Evolutionary conservation across 2,329 filamentous ascomycete genomes (phyloP), one percentile per base, ranked within the genome.

Genomic region (Apiospora rasikravindrae): DNA sequence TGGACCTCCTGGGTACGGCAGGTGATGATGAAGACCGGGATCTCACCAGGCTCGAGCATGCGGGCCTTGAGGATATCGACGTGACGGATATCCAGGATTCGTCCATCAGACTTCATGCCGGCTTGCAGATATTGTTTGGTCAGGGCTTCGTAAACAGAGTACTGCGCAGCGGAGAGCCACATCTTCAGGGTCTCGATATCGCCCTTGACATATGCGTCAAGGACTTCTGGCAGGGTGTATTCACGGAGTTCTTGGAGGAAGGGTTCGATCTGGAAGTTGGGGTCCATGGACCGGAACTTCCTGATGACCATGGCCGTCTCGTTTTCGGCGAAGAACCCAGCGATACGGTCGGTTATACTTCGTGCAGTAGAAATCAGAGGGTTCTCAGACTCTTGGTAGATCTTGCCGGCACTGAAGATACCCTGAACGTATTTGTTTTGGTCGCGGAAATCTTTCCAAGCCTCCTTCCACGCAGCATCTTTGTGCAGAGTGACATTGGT

Each of bases 271-370:
- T 98, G 94, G 88, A 99, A 99, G 76, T 88, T 89, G 6, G 96
- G 96, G 78, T 99, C 96, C 90, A 98, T 98, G 78, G 95, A 90
- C 67, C 96, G 92, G 88, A 99, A 97, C 83, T 96, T 97, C 86
- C 98, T 98, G 86, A 98, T 97, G 47, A 99, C 96, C 89, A 92
- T 93, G 42, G 96, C 96, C 0, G 95, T 98, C 86, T 99, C 96
- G 82, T 98, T 99, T 83, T 99, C 96, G 74, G 96, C 96, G 77
- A 99, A 99, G 86, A 98, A 99, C 40, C 96, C 95, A 67, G 93
- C 94, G 51, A 99, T 91, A 72, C 93, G 91, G 82, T 99, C 96
- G 44, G 95, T 96, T 77, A 99, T 98, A 82, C 94, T 95, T 80
- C 96, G 93, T 1, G 95, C 96, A 0, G 96, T 98, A 67, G 92